Conservation (phyloP, 1,284 basidiomycete genomes). For the Thelephora terrestris region DNA sequence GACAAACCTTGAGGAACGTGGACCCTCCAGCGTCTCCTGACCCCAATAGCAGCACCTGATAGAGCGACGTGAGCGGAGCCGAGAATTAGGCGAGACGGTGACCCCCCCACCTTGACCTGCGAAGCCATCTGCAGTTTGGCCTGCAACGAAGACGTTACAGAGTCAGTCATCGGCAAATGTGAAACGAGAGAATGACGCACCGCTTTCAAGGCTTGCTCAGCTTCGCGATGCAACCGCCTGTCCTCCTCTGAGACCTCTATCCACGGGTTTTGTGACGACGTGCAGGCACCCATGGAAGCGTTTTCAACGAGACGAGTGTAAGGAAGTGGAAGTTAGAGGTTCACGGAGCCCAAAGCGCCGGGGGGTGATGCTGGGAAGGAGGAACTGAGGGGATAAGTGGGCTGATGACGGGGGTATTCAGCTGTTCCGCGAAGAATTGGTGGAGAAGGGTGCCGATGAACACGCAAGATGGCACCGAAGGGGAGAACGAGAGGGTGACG, state of each 20-base stretch:
- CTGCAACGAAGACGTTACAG: slow-evolving; percentile 24
- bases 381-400: slow-evolving; percentile 7
- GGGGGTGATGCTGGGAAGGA: slow-evolving; percentile 1
- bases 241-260: slow-evolving; percentile 54
- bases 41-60: slow-evolving; percentile 76
- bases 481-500: slow-evolving; percentile 10
- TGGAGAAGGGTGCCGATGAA: slow-evolving; percentile 3
- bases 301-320: slow-evolving; percentile 1
- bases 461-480: too few relatives aligned
- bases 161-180: not conserved
- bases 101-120: slow-evolving; percentile 68
- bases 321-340: not conserved
- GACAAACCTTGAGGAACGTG: slow-evolving; percentile 73
- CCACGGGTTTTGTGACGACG: slow-evolving; percentile 41
- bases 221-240: slow-evolving; percentile 51
- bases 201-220: slow-evolving; percentile 55
- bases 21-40: slow-evolving; percentile 94
- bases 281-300: slow-evolving; percentile 61
- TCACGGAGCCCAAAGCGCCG: not conserved
- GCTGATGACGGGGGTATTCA: slow-evolving; percentile 2
- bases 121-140: slow-evolving; percentile 55
- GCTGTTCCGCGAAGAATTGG: slow-evolving; percentile 5
- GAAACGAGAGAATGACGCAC: slow-evolving; percentile 25
- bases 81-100: slow-evolving; percentile 3
- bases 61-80: slow-evolving; percentile 1